phyloP scores from a whole-genome alignment of 2,329 filamentous ascomycete species.

The Shiraia bambusicola region DNA sequence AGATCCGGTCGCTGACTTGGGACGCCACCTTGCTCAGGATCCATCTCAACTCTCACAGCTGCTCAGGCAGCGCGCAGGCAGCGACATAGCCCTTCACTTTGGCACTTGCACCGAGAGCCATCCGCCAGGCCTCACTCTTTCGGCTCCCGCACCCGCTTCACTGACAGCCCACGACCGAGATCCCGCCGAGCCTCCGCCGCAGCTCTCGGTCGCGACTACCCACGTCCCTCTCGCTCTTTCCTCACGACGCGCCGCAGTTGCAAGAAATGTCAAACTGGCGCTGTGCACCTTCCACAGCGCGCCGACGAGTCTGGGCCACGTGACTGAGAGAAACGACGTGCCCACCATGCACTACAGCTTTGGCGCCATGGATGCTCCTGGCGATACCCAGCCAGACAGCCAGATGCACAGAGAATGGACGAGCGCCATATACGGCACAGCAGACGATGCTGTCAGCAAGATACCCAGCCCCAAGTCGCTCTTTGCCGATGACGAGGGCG shows the following conservation, averaged over 20 bases:
- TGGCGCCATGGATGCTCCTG: slow-evolving; percentile 40
- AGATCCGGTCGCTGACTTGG: slow-evolving; percentile 26
- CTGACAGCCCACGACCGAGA: slow-evolving; percentile 5
- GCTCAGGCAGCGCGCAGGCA: slow-evolving; percentile 38
- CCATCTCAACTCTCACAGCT: slow-evolving; percentile 41
- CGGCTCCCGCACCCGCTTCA: slow-evolving; percentile 10
- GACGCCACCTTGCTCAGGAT: slow-evolving; percentile 33
- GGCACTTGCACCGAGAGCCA: slow-evolving; percentile 27
- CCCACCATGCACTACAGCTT: slow-evolving; percentile 42
- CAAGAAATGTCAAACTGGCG: slow-evolving; percentile 34
- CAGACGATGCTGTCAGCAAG: slow-evolving; percentile 7
- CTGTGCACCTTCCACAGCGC: slow-evolving; percentile 34
- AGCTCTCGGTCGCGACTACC: slow-evolving; percentile 14
- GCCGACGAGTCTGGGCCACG: slow-evolving; percentile 25
- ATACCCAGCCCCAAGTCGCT: slow-evolving; percentile 18
- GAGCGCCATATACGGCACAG: slow-evolving; percentile 27
- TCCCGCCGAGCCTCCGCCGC: slow-evolving; percentile 13
- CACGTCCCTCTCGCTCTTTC: slow-evolving; percentile 16
- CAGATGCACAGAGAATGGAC: slow-evolving; percentile 49
- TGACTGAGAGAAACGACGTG: slow-evolving; percentile 18
- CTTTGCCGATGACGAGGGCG: slow-evolving; percentile 18
- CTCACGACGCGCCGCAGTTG: slow-evolving; percentile 32
- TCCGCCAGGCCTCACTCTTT: slow-evolving; percentile 5
- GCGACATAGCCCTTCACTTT: slow-evolving; percentile 22
- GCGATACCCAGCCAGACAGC: slow-evolving; percentile 52